These are phyloP conservation scores for Farysia itapuensis DNA, from an alignment of 1,284 basidiomycete species.

Conservation along the genomic window DNA sequence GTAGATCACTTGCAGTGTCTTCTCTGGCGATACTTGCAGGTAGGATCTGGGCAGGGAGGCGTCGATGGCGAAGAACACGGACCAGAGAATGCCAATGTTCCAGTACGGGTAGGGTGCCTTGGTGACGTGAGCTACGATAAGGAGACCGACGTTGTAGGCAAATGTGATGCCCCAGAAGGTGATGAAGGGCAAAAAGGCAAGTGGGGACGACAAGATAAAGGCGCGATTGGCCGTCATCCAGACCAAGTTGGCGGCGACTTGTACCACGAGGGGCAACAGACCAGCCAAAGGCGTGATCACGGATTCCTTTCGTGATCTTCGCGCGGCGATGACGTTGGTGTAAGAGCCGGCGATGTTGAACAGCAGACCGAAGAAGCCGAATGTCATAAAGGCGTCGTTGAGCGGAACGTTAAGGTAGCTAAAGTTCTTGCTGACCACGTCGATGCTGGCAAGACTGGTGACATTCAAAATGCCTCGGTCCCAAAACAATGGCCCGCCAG, in stretches of 20 bases:
- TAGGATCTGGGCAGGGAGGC: slow-evolving; percentile 65
- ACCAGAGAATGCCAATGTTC: slow-evolving; percentile 85
- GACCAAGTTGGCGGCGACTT: slow-evolving; percentile 71
- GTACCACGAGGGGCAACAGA: slow-evolving; percentile 76
- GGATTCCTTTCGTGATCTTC: slow-evolving; percentile 39
- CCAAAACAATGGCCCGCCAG: slow-evolving; percentile 71
- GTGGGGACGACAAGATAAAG: slow-evolving; percentile 36
- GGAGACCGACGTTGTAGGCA: slow-evolving; percentile 74
- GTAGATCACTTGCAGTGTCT: slow-evolving; percentile 71
- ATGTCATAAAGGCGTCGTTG: slow-evolving; percentile 85
- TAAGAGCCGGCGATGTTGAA: slow-evolving; percentile 75
- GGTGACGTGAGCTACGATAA: slow-evolving; percentile 92
- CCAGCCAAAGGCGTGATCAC: slow-evolving; percentile 69
- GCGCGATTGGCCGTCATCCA: slow-evolving; percentile 69
- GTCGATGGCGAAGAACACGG: slow-evolving; percentile 75
- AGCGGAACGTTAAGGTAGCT: slow-evolving; percentile 69
- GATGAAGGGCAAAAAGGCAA: slow-evolving; percentile 78
- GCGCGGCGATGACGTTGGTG: slow-evolving; percentile 42
- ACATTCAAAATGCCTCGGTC: slow-evolving; percentile 72
- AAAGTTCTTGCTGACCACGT: slow-evolving; percentile 51
- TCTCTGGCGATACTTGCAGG: slow-evolving; percentile 69
- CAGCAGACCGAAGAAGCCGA: slow-evolving; percentile 73
- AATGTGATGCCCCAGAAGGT: slow-evolving; percentile 86
- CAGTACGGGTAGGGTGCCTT: slow-evolving; percentile 80
- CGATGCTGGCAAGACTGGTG: slow-evolving; percentile 66